Evolutionary conservation across 169 alveolate genomes (phyloP), one percentile per base, ranked within the genome.

Genomic region (Plasmodium sp.): DNA sequence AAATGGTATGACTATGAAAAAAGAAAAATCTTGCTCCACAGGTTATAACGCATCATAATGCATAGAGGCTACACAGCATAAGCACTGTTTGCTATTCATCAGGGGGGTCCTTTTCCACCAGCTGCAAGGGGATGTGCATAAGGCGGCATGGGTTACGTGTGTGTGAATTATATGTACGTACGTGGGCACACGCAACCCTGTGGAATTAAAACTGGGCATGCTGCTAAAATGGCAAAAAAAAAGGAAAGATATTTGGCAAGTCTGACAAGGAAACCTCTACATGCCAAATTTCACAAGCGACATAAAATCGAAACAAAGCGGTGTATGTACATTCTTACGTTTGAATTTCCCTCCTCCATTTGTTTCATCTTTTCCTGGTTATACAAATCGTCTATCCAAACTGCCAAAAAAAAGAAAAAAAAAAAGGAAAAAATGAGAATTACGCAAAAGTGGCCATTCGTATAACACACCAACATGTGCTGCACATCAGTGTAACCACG

Each of bases 381-480:
- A 51, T 90, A 90, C 91, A 90, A 34, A 27, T 90, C 94, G 74
- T 90, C 94, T 6, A 90, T 80, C 94, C 94, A 90, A 16, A 90
- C 94, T 90, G 83, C 36, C 39, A 67, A 27, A 27, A 31, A 67
- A 62, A 71, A 88, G 58, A 88, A 79, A 88, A 88, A 58, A 79
- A 41, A 74, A 45, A 75, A 45, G 36, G 31, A 34, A 45, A 75
- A 45, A 72, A 36, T 82, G 80, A 6, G 41, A 34, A 82, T 54
- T 54, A 14, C 43, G n/a, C 36, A 83, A 72, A 84, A 54, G 72
- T 67, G 36, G 3, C n/a, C 16, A 16, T 72, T 41, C 93, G 79
- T 27, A 82, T 58, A 34, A 58, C 67, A 82, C 4, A 33, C 43
- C 43, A 72, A 84, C 36, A 41, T 45, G 12, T 51, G 77, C 58